A percentile compares a stretch with the other conserved stretches of the same genome.
These are phyloP conservation scores for Rehmannia glutinosa DNA, from an alignment of 257 asterid genomes.

Conservation along the genomic window DNA sequence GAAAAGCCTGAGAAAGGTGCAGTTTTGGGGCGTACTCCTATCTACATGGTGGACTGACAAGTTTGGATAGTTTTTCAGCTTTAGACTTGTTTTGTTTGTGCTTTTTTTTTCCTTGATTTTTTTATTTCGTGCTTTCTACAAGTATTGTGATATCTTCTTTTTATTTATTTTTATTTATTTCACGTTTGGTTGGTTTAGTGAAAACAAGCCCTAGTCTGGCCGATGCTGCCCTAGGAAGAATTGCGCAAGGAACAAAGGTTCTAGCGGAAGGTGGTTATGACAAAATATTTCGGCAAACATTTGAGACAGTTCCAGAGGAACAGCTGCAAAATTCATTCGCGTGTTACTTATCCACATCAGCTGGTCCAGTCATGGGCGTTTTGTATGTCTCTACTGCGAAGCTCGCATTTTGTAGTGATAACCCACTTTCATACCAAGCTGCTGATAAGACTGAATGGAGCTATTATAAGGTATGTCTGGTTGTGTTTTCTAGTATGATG, in stretches of 20 bases:
- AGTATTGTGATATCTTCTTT: not conserved
- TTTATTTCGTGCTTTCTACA: not conserved
- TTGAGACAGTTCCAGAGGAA: constrained; percentile 93
- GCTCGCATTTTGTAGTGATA: constrained; percentile 93
- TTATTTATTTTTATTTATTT: not conserved
- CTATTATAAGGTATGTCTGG: constrained; percentile 77
- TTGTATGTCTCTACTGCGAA: constrained; percentile 77
- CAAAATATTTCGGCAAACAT: constrained; percentile 84
- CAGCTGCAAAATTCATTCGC: constrained; percentile 77
- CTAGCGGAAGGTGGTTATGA: constrained; percentile 99
- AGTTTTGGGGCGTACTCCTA: no score
- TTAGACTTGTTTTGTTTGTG: not conserved
- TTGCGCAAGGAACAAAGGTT: constrained; percentile 95
- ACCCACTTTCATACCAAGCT: constrained; percentile 75
- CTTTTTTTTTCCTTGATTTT: not conserved
- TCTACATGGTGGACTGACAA: not conserved
- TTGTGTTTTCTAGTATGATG: not conserved
- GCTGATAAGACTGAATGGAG: constrained; percentile 88
- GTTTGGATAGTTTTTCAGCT: not conserved
- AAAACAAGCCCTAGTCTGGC: constrained; percentile 96
- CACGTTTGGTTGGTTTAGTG: constrained; percentile 40
- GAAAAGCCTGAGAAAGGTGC: no score
- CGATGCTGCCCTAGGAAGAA: constrained; percentile 97
- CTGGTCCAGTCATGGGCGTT: constrained; percentile 98
- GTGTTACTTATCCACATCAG: constrained; percentile 92